A percentile compares a stretch with the other conserved stretches of the same genome.
These are phyloP conservation scores for Fraxinus velutina DNA, from an alignment of 305 asterid genomes.

Conservation along the genomic window DNA sequence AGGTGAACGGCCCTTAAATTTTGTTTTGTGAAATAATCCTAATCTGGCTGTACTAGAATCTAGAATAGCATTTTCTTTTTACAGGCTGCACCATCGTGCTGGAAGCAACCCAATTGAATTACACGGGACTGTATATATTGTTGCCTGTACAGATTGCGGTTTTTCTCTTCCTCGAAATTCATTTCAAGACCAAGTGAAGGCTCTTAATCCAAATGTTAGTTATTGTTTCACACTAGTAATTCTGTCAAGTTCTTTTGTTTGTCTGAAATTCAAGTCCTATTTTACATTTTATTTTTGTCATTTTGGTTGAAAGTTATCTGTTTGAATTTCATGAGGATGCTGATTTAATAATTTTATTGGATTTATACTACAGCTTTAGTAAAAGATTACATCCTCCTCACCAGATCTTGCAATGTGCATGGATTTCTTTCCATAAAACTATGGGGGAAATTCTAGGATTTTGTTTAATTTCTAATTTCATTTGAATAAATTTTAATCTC, in stretches of 20 bases:
- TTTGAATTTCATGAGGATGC: neutral
- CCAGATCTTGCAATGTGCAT: neutral
- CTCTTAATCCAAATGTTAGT: constrained; percentile 73
- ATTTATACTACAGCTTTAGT: neutral
- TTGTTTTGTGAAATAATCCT: constrained; percentile 1
- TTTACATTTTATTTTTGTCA: neutral
- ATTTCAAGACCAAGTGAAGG: constrained; percentile 88
- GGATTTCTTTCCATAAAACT: neutral
- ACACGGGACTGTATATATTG: constrained; percentile 92
- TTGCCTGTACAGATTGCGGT: constrained; percentile 79
- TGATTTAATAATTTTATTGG: neutral
- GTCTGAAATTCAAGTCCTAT: neutral
- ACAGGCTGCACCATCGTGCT: constrained; percentile 92
- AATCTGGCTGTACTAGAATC: constrained; percentile 9
- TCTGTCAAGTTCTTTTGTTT: neutral
- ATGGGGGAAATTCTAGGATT: neutral
- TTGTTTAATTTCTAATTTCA: neutral
- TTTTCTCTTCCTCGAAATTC: constrained; percentile 67
- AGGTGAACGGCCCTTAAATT: constrained; percentile 45
- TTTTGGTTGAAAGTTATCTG: neutral
- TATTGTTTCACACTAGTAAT: neutral
- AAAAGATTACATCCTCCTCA: neutral
- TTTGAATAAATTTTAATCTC: neutral
- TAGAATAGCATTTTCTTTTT: constrained; percentile 21
- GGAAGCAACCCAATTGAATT: constrained; percentile 96